Conservation (phyloP, 768 basidiomycete species). For the Mycena rosella region DNA sequence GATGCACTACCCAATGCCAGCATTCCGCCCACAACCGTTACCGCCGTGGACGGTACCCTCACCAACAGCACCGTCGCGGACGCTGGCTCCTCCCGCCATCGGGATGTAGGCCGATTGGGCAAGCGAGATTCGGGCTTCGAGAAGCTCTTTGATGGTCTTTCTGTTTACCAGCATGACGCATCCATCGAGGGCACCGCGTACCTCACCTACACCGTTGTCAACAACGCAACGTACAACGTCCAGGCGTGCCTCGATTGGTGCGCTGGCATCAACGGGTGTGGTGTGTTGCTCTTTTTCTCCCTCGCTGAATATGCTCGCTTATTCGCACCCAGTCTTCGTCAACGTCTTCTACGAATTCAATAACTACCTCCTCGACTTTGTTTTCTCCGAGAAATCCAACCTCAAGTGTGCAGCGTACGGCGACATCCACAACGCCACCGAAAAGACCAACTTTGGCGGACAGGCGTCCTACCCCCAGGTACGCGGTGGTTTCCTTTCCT, state of each 20-base stretch:
- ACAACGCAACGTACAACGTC: constrained; percentile 58
- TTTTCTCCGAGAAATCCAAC: constrained; percentile 55
- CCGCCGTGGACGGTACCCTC: constrained; percentile 59
- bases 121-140: constrained; percentile 42
- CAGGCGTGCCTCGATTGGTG: constrained; percentile 59
- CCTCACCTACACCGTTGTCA: too few species aligned
- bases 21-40: constrained; percentile 49
- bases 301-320: not conserved
- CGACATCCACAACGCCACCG: constrained; percentile 55
- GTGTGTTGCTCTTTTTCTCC: constrained; percentile 46
- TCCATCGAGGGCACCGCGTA: constrained; percentile 63
- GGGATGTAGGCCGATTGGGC: constrained; percentile 24
- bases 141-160: constrained; percentile 55
- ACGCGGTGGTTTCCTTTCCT: not conserved
- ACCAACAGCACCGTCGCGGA: constrained; percentile 38
- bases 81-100: constrained; percentile 25
- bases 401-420: constrained; percentile 63
- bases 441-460: constrained; percentile 61
- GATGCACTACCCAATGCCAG: constrained; percentile 28
- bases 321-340: constrained; percentile 55
- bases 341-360: constrained; percentile 66
- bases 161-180: constrained; percentile 49
- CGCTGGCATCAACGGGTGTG: constrained; percentile 53
- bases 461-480: constrained; percentile 53
- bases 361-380: constrained; percentile 55